Base-by-base conservation (phyloP, 306 rosid species). In the Vicia faba region DNA sequence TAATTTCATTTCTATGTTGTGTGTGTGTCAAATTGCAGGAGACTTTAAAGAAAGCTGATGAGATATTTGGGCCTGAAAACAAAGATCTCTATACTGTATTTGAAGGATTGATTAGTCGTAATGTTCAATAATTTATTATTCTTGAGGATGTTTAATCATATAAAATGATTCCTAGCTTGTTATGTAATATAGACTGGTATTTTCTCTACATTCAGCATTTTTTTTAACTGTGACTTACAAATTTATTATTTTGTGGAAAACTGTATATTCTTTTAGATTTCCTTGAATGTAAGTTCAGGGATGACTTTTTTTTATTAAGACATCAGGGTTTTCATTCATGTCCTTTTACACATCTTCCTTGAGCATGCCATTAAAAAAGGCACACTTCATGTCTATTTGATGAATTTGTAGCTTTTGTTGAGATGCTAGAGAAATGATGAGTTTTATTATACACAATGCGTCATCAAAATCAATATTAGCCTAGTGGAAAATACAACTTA, bases 51-150 rank as follows among this genome's bases (percentile, higher is more conserved):
- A 90, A 88, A 80, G 97, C 89, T 18, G 93, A 79, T 79, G 99
- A 95, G 84, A 90, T 95, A 0, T 90, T 95, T 76, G 96, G 97
- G 55, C 76, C 92, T 26, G 95, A 90, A 55, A 95, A 90, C 87
- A 88, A 88, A 69, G 99, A 95, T 76, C 87, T 95, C 1, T 90
- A 80, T 57, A 64, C 84, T 5, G 75, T 88, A 75, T 95, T 95
- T 77, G 96, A 95, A 82, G 96, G 96, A 19, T 79, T 90, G 86
- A 88, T 95, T 70, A 83, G 66, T 53, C 97, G 97, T 57, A 95
- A 79, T 74, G 84, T 82, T 39, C 85, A 85, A 64, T 90, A 73
- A 77, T 77, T 59, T 55, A 65, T 48, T 16, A 48, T 48, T 23
- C 40, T 8, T 50, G 38, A 1, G 4, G 5, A 60, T 56, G 49